Conservation (phyloP, 169 alveolate genomes). For the Plasmodium gaboni region DNA sequence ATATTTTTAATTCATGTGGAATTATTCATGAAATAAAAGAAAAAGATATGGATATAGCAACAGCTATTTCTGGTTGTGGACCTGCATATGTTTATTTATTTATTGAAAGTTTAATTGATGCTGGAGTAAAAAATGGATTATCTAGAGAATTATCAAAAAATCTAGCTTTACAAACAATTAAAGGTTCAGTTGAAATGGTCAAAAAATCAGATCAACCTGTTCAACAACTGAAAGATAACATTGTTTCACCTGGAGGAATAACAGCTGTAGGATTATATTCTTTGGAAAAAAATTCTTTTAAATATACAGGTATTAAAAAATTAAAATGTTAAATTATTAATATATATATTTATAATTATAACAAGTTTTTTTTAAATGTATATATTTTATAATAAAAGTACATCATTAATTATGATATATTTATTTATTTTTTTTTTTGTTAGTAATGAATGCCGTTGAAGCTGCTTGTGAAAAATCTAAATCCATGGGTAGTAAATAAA, state of each 20-base stretch:
- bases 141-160: constrained; percentile 74
- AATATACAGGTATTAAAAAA: constrained; percentile 74
- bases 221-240: constrained; percentile 79
- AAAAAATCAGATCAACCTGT: constrained; percentile 55
- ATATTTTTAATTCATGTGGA: constrained; percentile 60
- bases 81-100: constrained; percentile 82
- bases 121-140: constrained; percentile 81
- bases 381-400: background rate
- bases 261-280: constrained; percentile 80
- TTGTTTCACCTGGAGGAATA: constrained; percentile 85
- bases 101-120: constrained; percentile 83
- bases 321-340: background rate
- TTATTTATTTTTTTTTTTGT: constrained; percentile 4
- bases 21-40: constrained; percentile 59
- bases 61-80: constrained; percentile 77
- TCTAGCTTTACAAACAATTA: constrained; percentile 75
- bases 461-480: constrained; percentile 60
- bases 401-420: background rate
- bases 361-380: background rate
- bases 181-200: constrained; percentile 75
- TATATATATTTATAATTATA: background rate
- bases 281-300: constrained; percentile 78
- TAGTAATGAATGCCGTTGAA: constrained; percentile 76
- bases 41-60: constrained; percentile 46
- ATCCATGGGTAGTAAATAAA: constrained; percentile 32